These are phyloP conservation scores for Macadamia tetraphylla DNA, from an alignment of 164 flowering plant species.

Conservation along the genomic window DNA sequence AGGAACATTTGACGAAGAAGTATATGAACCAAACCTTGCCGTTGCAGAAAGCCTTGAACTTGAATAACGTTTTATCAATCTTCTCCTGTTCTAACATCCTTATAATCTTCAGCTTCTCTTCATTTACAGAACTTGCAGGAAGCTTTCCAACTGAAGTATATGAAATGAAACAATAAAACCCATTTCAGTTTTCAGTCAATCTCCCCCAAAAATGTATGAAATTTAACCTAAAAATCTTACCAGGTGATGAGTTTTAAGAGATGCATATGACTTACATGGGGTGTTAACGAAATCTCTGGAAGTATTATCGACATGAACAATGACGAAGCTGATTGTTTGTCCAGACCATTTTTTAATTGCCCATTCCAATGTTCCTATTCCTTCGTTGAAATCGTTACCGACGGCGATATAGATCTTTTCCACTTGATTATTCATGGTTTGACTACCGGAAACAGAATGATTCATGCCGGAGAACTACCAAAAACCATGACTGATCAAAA, in stretches of 20 bases:
- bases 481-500: too few relatives aligned
- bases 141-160: constrained; percentile 56
- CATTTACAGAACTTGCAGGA: constrained; percentile 52
- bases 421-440: constrained; percentile 17
- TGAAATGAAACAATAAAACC: neutral
- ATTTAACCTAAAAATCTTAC: neutral
- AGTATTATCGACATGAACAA: constrained; percentile 28
- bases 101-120: constrained; percentile 36
- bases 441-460: neutral
- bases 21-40: constrained; percentile 43
- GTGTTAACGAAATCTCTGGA: constrained; percentile 33
- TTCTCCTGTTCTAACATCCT: constrained; percentile 45
- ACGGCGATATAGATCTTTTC: constrained; percentile 56
- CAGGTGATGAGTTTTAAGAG: too few relatives aligned
- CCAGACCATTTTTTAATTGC: constrained; percentile 39
- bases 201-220: neutral
- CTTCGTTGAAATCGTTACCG: constrained; percentile 49
- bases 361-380: constrained; percentile 52
- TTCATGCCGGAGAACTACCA: neutral
- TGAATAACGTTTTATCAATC: constrained; percentile 34
- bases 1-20: neutral
- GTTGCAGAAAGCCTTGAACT: constrained; percentile 37
- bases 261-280: constrained; percentile 31
- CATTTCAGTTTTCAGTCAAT: neutral
- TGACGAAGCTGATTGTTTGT: constrained; percentile 37